These are phyloP conservation scores for Punica granatum DNA, from an alignment of 345 rosid species.

Conservation along the genomic window DNA sequence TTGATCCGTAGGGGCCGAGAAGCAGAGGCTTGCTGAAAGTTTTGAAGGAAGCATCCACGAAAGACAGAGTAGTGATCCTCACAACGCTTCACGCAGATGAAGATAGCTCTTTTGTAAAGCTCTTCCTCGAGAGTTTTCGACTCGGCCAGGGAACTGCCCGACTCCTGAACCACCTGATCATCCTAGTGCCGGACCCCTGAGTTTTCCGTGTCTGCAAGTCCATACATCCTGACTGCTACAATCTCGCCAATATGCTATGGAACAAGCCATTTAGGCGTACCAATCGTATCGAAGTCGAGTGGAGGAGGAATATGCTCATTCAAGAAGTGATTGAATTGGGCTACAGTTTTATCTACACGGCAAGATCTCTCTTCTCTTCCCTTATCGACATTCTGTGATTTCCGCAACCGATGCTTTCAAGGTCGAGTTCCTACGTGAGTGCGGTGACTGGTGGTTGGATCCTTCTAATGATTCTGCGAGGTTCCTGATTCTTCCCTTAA, in stretches of 20 bases:
- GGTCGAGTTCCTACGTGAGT: background rate
- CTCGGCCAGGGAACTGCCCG: conserved; percentile 27
- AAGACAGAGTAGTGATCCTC: conserved; percentile 31
- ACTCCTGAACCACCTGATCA: conserved; percentile 40
- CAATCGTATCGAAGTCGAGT: conserved; percentile 4
- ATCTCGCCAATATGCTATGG: conserved; percentile 5
- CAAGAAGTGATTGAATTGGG: conserved; percentile 27
- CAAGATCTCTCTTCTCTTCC: conserved; percentile 9
- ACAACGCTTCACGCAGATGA: conserved; percentile 32
- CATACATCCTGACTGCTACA: conserved; percentile 36
- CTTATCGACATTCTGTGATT: background rate
- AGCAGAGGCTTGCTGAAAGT: conserved; percentile 15
- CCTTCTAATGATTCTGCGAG: too few relatives aligned
- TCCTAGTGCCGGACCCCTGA: conserved; percentile 29
- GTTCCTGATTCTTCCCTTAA: too few relatives aligned
- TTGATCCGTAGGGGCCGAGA: conserved; percentile 8
- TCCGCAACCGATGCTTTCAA: background rate
- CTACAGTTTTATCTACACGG: conserved; percentile 37
- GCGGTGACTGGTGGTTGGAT: too few relatives aligned
- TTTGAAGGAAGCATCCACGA: conserved; percentile 26
- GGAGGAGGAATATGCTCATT: conserved; percentile 19
- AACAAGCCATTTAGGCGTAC: conserved; percentile 2
- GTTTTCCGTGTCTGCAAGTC: conserved; percentile 29
- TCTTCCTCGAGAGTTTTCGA: conserved; percentile 43
- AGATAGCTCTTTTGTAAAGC: conserved; percentile 41